Conservation (phyloP, 2,329 filamentous ascomycete genomes). For the Stachybotrys elegans region DNA sequence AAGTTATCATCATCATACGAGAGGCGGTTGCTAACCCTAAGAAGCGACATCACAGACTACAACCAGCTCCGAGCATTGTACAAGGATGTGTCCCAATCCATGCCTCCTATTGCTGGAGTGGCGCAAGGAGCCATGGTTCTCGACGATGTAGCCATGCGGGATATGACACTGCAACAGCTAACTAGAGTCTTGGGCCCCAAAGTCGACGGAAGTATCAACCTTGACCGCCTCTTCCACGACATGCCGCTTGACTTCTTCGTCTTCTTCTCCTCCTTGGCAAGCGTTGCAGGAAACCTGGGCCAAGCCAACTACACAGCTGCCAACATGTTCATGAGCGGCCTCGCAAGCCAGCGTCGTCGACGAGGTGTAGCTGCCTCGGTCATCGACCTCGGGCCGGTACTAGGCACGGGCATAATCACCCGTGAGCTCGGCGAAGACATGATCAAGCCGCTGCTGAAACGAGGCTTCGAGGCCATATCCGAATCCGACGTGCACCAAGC, state of each 20-base stretch:
- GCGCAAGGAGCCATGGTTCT: slow-evolving; percentile 40
- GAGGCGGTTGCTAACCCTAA: background rate
- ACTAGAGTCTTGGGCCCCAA: slow-evolving; percentile 25
- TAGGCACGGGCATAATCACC: no score
- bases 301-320: slow-evolving; percentile 33
- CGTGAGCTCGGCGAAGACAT: no score
- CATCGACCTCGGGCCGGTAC: slow-evolving; percentile 32
- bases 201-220: slow-evolving; percentile 26
- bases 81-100: slow-evolving; percentile 10
- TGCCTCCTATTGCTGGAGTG: slow-evolving; percentile 34
- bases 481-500: slow-evolving; percentile 24
- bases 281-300: slow-evolving; percentile 28
- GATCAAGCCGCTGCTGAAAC: background rate
- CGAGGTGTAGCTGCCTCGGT: slow-evolving; percentile 29
- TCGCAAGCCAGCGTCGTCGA: slow-evolving; percentile 19
- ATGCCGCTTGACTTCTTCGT: slow-evolving; percentile 34
- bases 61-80: slow-evolving; percentile 6
- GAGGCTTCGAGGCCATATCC: slow-evolving; percentile 14
- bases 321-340: slow-evolving; percentile 29
- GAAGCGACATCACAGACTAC: slow-evolving; percentile 8
- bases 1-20: background rate
- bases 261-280: slow-evolving; percentile 31
- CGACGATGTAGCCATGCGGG: slow-evolving; percentile 25
- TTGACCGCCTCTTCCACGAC: slow-evolving; percentile 25
- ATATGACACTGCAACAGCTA: slow-evolving; percentile 19